A percentile compares a stretch with the other conserved stretches of the same genome.
phyloP scores from a whole-genome alignment of 768 basidiomycete species.

The Pholiota molesta region DNA sequence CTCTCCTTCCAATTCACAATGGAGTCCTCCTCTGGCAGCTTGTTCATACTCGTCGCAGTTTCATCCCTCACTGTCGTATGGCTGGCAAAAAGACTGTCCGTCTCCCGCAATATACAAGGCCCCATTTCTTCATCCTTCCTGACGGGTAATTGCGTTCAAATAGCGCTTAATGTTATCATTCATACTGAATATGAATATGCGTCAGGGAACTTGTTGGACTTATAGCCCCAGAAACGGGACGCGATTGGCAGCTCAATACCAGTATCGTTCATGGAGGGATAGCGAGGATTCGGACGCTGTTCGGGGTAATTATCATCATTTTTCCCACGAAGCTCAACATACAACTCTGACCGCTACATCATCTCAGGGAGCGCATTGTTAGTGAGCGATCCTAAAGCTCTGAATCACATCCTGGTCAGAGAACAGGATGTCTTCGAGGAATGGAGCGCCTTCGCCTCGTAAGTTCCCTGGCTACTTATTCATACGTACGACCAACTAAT shows the following conservation, averaged over 20 bases:
- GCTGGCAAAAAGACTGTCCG: constrained; percentile 3
- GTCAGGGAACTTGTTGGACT: constrained; percentile 5
- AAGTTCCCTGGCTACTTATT: not conserved
- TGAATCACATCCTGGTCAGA: constrained; percentile 12
- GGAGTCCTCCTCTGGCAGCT: not conserved
- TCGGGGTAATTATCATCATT: not conserved
- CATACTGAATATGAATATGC: not conserved
- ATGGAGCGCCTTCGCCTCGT: constrained; percentile 11
- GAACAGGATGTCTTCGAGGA: constrained; percentile 12
- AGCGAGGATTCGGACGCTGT: constrained; percentile 2
- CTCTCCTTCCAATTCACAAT: not conserved
- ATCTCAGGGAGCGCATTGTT: constrained; percentile 6
- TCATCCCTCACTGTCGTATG: not conserved
- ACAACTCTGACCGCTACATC: too few relatives aligned
- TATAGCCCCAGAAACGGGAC: constrained; percentile 10
- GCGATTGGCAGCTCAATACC: constrained; percentile 9
- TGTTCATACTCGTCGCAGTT: not conserved
- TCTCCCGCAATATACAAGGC: constrained; percentile 1
- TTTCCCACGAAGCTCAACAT: too few relatives aligned
- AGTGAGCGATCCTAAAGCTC: constrained; percentile 8
- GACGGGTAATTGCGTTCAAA: not conserved
- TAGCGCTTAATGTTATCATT: not conserved
- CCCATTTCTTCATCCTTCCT: not conserved
- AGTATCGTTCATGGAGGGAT: constrained; percentile 5
- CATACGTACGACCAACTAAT: too few relatives aligned